A percentile compares a stretch with the other conserved stretches of the same genome.
These are phyloP conservation scores for Magnolia officinalis DNA, from an alignment of 164 flowering plant genomes.

Conservation along the genomic window DNA sequence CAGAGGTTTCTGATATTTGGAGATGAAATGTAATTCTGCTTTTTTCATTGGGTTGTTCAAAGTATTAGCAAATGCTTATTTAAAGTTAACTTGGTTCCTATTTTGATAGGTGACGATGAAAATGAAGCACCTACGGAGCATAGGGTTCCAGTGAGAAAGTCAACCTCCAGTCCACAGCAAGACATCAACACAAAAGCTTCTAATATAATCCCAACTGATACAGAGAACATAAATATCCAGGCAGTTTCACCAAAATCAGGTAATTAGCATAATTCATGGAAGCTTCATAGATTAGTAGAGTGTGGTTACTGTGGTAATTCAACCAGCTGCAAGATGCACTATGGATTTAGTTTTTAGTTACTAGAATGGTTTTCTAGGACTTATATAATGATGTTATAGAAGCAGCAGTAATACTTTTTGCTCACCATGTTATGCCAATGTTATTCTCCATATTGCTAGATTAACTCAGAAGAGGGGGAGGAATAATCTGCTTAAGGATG, in stretches of 20 bases:
- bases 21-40: background rate
- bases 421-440: too few species aligned
- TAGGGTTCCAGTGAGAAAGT: conserved; percentile 27
- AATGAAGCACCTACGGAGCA: conserved; percentile 21
- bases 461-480: too few species aligned
- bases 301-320: background rate
- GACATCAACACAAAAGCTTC: conserved; percentile 14
- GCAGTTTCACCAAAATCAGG: conserved; percentile 38
- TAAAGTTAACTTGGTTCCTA: background rate
- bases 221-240: conserved; percentile 18
- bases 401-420: too few species aligned
- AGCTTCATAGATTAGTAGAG: background rate
- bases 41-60: too few species aligned
- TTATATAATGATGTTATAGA: too few species aligned
- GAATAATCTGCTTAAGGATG: too few species aligned
- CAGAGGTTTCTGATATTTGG: background rate
- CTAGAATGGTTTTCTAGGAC: too few species aligned
- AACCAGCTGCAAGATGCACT: background rate
- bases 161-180: conserved; percentile 19
- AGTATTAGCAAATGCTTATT: background rate
- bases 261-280: conserved; percentile 1
- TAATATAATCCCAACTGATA: conserved; percentile 22
- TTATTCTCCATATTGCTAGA: too few species aligned
- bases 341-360: too few species aligned
- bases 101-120: conserved; percentile 27